Conservation (phyloP, 164 flowering plant species). For the Cinnamomum chago region DNA sequence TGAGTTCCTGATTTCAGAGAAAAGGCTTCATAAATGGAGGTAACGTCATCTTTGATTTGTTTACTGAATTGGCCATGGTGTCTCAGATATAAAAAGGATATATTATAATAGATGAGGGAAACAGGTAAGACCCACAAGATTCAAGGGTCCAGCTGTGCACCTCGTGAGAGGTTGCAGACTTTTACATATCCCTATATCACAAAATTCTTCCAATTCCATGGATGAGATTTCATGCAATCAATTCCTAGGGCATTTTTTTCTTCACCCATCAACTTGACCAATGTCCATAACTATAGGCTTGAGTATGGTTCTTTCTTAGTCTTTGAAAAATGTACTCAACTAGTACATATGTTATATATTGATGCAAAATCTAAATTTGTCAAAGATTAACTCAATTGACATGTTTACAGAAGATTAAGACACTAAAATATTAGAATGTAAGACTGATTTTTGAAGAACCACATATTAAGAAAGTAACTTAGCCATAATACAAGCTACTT, state of each 20-base stretch:
- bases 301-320: neutral
- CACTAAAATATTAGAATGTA: too few species aligned
- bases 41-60: neutral
- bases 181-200: conserved; percentile 5
- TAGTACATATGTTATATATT: too few species aligned
- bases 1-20: neutral
- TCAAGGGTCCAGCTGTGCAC: conserved; percentile 19
- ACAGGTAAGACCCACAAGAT: neutral
- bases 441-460: too few species aligned
- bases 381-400: too few species aligned
- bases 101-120: neutral
- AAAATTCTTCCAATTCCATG: neutral
- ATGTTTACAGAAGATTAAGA: too few species aligned
- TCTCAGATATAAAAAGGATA: neutral
- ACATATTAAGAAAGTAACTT: too few species aligned
- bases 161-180: conserved; percentile 18
- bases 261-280: neutral
- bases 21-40: neutral
- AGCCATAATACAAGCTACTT: too few species aligned
- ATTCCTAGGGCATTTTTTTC: conserved; percentile 8
- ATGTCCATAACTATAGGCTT: neutral
- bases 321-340: too few species aligned
- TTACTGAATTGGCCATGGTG: conserved; percentile 15
- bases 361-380: too few species aligned
- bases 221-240: conserved; percentile 18